These are phyloP conservation scores for Arabidopsis hybrid DNA, from an alignment of 441 rosid species.

Conservation along the genomic window DNA sequence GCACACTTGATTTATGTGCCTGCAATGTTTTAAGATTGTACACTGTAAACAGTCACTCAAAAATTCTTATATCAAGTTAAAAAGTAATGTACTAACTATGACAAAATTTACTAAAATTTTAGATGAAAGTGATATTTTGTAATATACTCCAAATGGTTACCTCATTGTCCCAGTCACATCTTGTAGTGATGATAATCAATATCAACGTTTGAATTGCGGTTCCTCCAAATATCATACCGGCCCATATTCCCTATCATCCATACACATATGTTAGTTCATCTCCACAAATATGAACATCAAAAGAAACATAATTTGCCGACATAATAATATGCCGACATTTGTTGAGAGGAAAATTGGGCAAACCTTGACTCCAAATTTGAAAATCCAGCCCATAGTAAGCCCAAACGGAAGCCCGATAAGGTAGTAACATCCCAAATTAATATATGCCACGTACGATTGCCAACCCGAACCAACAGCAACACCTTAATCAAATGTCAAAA, in stretches of 20 bases:
- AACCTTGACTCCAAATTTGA: slow-evolving; percentile 57
- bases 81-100: too few species aligned
- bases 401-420: slow-evolving; percentile 73
- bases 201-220: slow-evolving; percentile 63
- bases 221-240: slow-evolving; percentile 78
- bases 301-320: not conserved
- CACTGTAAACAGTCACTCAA: not conserved
- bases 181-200: slow-evolving; percentile 47
- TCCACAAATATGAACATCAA: not conserved
- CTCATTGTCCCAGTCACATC: slow-evolving; percentile 64
- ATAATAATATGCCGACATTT: not conserved
- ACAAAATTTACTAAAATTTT: not conserved
- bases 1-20: slow-evolving; percentile 12
- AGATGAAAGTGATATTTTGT: not conserved
- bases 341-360: not conserved
- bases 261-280: not conserved
- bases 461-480: slow-evolving; percentile 84
- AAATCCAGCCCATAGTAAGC: slow-evolving; percentile 57
- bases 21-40: not conserved
- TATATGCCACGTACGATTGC: slow-evolving; percentile 67
- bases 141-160: slow-evolving; percentile 32
- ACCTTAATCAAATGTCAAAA: slow-evolving; percentile 46
- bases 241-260: slow-evolving; percentile 65
- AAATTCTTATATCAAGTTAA: too few species aligned
- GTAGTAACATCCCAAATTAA: slow-evolving; percentile 75